phyloP scores from a whole-genome alignment of 257 asterid species.

The Cruciata laevipes region DNA sequence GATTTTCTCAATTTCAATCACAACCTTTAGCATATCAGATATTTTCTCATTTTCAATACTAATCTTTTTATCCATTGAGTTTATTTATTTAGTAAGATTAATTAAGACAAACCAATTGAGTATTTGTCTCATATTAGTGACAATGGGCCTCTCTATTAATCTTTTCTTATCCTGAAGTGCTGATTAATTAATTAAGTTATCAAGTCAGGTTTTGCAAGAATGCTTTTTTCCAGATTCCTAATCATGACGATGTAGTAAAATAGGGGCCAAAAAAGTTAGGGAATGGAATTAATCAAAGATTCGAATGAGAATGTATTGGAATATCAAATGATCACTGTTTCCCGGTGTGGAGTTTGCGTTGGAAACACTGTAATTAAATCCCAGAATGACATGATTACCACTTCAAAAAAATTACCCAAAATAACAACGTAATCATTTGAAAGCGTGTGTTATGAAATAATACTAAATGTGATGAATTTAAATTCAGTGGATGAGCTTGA shows the following conservation, averaged over 20 bases:
- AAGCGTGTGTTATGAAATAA: background rate
- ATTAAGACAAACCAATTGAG: too few species aligned
- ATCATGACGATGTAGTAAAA: background rate
- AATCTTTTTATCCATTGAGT: too few species aligned
- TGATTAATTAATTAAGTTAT: too few species aligned
- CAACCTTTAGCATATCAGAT: too few species aligned
- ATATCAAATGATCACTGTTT: slow-evolving; percentile 1
- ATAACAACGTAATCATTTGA: background rate
- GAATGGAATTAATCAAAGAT: slow-evolving; percentile 32
- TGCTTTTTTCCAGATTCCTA: background rate
- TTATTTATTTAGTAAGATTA: too few species aligned
- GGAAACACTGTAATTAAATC: slow-evolving; percentile 8
- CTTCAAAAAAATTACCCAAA: background rate
- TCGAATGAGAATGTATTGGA: slow-evolving; percentile 26
- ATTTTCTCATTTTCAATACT: too few species aligned
- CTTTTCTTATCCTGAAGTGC: background rate
- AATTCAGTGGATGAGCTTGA: slow-evolving; percentile 25
- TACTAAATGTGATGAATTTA: slow-evolving; percentile 13
- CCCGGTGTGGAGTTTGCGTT: slow-evolving; percentile 13
- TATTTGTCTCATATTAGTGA: too few species aligned
- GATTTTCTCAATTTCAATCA: too few species aligned
- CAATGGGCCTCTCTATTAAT: too few species aligned
- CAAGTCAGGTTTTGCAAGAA: background rate
- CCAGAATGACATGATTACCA: slow-evolving; percentile 6
- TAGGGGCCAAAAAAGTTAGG: slow-evolving; percentile 5